Evolutionary conservation across 257 asterid genomes (phyloP), one percentile per base, ranked within the genome.

Genomic region (Capsicum chinense): DNA sequence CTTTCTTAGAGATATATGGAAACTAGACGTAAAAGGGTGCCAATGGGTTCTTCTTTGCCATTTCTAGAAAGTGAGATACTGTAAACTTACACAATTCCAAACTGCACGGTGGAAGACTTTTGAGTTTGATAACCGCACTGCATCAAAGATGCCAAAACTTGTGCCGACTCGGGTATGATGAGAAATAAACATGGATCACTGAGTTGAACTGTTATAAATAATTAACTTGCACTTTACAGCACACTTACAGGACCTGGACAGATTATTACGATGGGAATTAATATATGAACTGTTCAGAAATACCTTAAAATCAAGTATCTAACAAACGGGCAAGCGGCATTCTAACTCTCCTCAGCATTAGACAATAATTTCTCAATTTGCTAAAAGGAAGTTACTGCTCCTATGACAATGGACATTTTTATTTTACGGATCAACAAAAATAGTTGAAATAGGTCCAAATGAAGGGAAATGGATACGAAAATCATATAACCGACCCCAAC

Each of bases 1-100:
- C 42, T 69, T 15, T 69, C 12, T 39, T 69, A 69, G 79, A 69
- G 14, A 69, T 44, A 16, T 39, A 37, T 7, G 50, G 56, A 69
- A 69, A 69, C 56, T 69, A 69, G 50, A 69, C 56, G 79, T 69
- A 7, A 15, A 69, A 44, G 35, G 56, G 35, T 16, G 56, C 79
- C 56, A 70, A 17, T 9, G 0, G 0, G 50, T 26, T 9, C 0
- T 68, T 37, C 50, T 37, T 37, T 37, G 76, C 35, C 37, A 69
- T 70, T 44, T 44, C 56, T 2, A 70, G 52, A 70, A 44, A 42
- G 56, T 16, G 56, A 16, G 56, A 44, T 17, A 50, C 56, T 9
- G 10, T 1, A 42, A 16, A 39, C 17, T 44, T 70, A 44, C 79
- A 70, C 56, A 70, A 39, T 17, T 50, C 56, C 79, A 15, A 3